Evolutionary conservation across 345 rosid species (phyloP).

Genomic region (Murraya koenigii): DNA sequence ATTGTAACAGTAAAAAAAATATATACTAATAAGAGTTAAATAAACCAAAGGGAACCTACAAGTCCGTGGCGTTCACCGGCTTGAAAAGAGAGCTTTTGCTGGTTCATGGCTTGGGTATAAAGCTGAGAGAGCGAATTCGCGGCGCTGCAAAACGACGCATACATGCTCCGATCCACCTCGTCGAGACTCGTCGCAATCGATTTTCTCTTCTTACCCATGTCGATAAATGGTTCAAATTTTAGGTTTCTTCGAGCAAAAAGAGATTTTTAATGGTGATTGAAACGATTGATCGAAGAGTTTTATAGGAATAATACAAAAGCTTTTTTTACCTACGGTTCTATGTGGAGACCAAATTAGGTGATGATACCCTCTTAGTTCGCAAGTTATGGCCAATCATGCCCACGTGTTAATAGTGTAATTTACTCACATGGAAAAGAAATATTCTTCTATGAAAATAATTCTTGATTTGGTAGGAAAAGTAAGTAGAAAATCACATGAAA

Average conservation of each 20-base stretch:
- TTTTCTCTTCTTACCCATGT: constrained; percentile 93
- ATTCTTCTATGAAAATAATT: no score
- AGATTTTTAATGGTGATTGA: not conserved
- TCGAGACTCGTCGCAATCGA: constrained; percentile 81
- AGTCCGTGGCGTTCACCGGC: constrained; percentile 77
- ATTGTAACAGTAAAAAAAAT: not conserved
- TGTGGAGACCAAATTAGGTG: no score
- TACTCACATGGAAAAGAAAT: no score
- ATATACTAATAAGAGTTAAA: not conserved
- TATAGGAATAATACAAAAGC: not conserved
- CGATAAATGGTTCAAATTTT: not conserved
- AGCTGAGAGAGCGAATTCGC: constrained; percentile 90
- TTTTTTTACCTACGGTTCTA: no score
- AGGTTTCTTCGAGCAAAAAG: not conserved
- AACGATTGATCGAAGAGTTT: not conserved
- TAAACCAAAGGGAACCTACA: constrained; percentile 29
- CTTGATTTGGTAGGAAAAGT: no score
- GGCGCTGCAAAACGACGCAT: constrained; percentile 83
- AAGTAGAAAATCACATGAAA: no score
- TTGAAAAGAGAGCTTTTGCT: constrained; percentile 66
- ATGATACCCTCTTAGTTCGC: no score
- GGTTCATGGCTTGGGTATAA: constrained; percentile 78
- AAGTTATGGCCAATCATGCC: no score
- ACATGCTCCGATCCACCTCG: constrained; percentile 96
- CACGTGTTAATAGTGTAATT: no score